Base-by-base conservation (phyloP, 768 basidiomycete genomes). In the Hericium coralloides region DNA sequence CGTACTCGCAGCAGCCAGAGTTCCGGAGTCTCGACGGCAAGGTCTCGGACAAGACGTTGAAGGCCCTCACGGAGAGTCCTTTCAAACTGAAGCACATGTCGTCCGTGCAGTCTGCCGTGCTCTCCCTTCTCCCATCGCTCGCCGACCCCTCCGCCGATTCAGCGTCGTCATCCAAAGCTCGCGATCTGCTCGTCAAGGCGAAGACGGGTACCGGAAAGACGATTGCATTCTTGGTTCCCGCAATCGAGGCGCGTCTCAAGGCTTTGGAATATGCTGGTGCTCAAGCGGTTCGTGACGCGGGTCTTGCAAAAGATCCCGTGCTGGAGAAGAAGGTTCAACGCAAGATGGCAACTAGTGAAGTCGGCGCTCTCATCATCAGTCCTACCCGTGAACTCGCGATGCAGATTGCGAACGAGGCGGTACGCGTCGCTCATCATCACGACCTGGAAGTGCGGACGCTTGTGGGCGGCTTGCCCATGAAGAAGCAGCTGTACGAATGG, bases 201-300 rank as follows among this genome's bases (percentile, higher is more conserved):
- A 88, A 85, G 68, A 92, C 92, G 0, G 91, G 92, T 26, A 92
- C 92, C 0, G 92, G 91, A 36, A 95, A 95, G 72, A 95, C 92
- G 0, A 72, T 93, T 37, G 91, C 83, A 0, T 95, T 94, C 75
- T 81, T 97, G 55, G 77, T 95, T 18, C 92, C 92, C 9, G 90
- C 89, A 6, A 78, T 94, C 59, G 90, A 95, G 65, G 77, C 85
- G 2, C 84, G 94, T 8, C 38, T 89, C 18, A 79, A 79, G 56
- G 71, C 78, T 9, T 68, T 93, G n/a, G 69, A 80, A 5, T 70
- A 71, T 4, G 67, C 74, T 43, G 74, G 72, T 22, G 65, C 72
- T 51, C 70, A 74, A 25, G 74, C 74, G 1, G 70, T 72, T 17
- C 55, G 63, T 53, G 75, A 82, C 51, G 69, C 79, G 31, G 80